These are phyloP conservation scores for Poronia punctata DNA, from an alignment of 495 filamentous ascomycete genomes.

Conservation along the genomic window DNA sequence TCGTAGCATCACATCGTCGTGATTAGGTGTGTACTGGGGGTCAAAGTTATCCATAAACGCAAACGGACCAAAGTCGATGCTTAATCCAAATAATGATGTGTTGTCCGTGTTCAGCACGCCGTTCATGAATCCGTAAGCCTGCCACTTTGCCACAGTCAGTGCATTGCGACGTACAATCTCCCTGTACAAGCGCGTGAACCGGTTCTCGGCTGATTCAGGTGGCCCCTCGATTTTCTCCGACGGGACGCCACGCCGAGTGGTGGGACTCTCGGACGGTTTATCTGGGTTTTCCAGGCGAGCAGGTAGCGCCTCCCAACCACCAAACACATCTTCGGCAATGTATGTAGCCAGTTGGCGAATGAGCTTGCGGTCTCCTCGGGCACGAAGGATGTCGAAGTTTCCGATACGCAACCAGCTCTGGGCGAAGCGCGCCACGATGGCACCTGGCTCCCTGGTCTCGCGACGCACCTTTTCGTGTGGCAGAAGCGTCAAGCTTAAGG, in stretches of 20 bases:
- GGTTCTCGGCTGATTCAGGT: slow-evolving; percentile 65
- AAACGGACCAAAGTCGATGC: slow-evolving; percentile 92
- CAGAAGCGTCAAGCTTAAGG: slow-evolving; percentile 70
- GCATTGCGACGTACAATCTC: slow-evolving; percentile 85
- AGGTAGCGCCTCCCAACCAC: slow-evolving; percentile 75
- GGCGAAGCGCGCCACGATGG: slow-evolving; percentile 88
- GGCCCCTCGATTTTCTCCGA: slow-evolving; percentile 55
- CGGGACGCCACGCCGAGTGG: slow-evolving; percentile 43
- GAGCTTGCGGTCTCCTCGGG: slow-evolving; percentile 68
- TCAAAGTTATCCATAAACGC: slow-evolving; percentile 96
- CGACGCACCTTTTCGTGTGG: slow-evolving; percentile 65
- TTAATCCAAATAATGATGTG: slow-evolving; percentile 81
- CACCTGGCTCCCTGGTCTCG: slow-evolving; percentile 85
- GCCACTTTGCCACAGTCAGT: slow-evolving; percentile 85
- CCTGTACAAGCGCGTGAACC: slow-evolving; percentile 79
- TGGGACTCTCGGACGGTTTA: slow-evolving; percentile 21
- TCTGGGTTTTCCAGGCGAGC: slow-evolving; percentile 44
- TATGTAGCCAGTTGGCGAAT: slow-evolving; percentile 71
- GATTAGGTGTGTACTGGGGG: slow-evolving; percentile 90
- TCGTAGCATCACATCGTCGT: slow-evolving; percentile 81
- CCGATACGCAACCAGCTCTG: slow-evolving; percentile 86
- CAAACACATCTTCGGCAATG: slow-evolving; percentile 76
- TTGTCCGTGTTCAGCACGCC: slow-evolving; percentile 93
- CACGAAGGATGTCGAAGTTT: slow-evolving; percentile 82
- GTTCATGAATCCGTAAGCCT: slow-evolving; percentile 97